Percentiles rank a stretch among this genome's conserved stretches.
Evolutionary conservation across 495 filamentous ascomycete species (phyloP).

Genomic region (Penicillium roqueforti): DNA sequence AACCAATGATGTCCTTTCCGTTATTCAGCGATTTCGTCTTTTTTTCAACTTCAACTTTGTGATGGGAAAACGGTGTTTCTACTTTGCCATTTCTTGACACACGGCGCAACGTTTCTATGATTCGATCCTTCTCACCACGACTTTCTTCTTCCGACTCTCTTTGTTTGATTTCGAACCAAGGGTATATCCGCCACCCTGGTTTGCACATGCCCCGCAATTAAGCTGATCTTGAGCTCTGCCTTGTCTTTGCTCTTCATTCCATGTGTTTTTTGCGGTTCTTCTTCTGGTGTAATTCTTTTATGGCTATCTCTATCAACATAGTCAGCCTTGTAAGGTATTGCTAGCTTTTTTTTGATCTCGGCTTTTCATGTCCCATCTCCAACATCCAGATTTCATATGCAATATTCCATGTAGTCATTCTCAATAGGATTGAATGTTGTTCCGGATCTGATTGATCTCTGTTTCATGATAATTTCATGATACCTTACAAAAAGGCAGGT

Average conservation of each 20-base stretch:
- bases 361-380: background rate
- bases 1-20: constrained; percentile 26
- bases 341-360: background rate
- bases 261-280: background rate
- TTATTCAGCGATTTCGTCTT: constrained; percentile 39
- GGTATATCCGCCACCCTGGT: background rate
- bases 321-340: constrained; percentile 7
- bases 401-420: background rate
- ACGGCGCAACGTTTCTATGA: constrained; percentile 6
- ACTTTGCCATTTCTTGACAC: background rate
- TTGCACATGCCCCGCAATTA: background rate
- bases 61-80: constrained; percentile 12
- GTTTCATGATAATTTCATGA: background rate
- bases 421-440: background rate
- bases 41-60: constrained; percentile 2
- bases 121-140: constrained; percentile 1
- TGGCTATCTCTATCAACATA: background rate
- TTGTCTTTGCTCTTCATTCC: background rate
- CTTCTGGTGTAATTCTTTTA: constrained; percentile 9
- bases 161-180: background rate
- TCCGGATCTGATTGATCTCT: background rate
- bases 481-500: background rate
- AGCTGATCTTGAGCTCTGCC: background rate
- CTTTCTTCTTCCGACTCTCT: background rate
- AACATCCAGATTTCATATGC: background rate